Evolutionary conservation across 2,329 filamentous ascomycete species (phyloP), one percentile per base, ranked within the genome.

Genomic region (Monosporascus sp.): DNA sequence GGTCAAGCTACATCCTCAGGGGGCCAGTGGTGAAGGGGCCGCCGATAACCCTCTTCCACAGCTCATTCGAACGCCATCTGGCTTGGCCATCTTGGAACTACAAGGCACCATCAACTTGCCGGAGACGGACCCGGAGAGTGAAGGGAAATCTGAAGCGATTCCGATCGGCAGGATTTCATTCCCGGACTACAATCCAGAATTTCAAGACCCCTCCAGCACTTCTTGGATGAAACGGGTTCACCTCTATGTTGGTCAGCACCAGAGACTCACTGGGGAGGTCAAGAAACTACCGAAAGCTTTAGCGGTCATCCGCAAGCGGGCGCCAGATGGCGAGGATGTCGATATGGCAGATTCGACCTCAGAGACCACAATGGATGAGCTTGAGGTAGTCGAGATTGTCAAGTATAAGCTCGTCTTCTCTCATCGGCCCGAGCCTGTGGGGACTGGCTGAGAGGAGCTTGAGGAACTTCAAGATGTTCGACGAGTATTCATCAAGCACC

Each of bases 211-310:
- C 0, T 75, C 75, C 17, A 80, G 83, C 61, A 86, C 82, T 0
- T 81, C 80, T 9, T 97, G 92, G 92, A 96, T 93, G 89, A 95
- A 91, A 72, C 80, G 84, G 37, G 91, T 93, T 28, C 89, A 96
- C 66, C 74, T 97, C 48, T 96, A 93, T 67, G 82, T 97, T 5
- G 94, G 93, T 6, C 83, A 87, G 65, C 88, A 97, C 68, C 94
- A 97, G 73, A 81, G 92, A 55, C 80, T 97, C 66, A 89, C 85
- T 1, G 94, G 94, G 3, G 91, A 97, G 70, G 85, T 96, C 48
- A 96, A 91, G 78, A 96, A 91, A 72, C 73, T 97, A 49, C 80
- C 81, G 6, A 88, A 83, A 65, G 86, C 92, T 3, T 68, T 97
- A 60, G 94, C 87, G 4, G 77, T 97, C n/a, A 78, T 97, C 24